Base-by-base conservation (phyloP, 2,329 filamentous ascomycete genomes). In the Pleoardoris graminearum region DNA sequence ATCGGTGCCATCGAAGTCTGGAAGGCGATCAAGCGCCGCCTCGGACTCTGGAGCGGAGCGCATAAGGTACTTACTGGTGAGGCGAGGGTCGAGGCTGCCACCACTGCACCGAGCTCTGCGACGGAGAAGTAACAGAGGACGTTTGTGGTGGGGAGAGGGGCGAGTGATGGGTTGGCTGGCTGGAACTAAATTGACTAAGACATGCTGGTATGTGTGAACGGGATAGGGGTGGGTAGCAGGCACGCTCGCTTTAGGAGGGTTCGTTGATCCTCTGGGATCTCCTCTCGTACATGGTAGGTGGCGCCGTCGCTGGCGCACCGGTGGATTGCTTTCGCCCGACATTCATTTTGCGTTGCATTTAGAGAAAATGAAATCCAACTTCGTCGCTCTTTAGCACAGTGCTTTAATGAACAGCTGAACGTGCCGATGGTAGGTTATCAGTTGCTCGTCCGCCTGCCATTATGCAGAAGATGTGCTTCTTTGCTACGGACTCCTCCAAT, bases 21-120 rank as follows among this genome's bases (percentile, higher is more conserved):
- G 76, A 79, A 79, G 61, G 75, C 74, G 36, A 57, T 75, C 25
- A 78, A 79, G 65, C 67, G 76, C 4, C 47, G 69, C 4, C 56
- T 66, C 16, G 68, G 70, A 2, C 65, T 74, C 27, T 67, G 70
- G 61, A 69, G 64, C 25, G 71, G 71, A 3, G 66, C 60, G 27
- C 61, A 69, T 27, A 59, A 61, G 21, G 58, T 70, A 4, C 54
- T 74, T 22, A 65, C 61, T 25, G 53, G 64, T 7, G 72, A 74
- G 62, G 68, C 65, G 14, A 65, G 69, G 2, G 68, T 69, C 0
- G 29, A 63, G 17, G 53, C 45, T 7, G 22, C 38, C 3, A 17
- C 23, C 4, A 22, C 11, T 4, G 33, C 27, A 32, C n/a, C 21
- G 19, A n/a, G 19, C 1, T 38, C 23, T 6, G 48, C n/a, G 21